These are phyloP conservation scores for Hypomyces perniciosus DNA, from an alignment of 2,329 filamentous ascomycete species.

Conservation along the genomic window DNA sequence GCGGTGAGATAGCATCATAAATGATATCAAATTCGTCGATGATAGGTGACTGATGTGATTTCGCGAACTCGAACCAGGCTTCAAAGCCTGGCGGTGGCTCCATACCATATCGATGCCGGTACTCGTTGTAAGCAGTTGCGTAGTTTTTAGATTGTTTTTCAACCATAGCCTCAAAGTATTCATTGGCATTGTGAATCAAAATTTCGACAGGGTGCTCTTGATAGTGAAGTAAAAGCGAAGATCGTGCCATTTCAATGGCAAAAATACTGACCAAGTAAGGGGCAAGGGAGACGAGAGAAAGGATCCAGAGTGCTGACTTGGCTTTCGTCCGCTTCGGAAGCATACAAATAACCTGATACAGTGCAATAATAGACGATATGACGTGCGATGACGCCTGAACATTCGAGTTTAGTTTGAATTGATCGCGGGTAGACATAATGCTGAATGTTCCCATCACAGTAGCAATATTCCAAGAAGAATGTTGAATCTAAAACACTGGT, in stretches of 20 bases:
- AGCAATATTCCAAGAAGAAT: constrained; percentile 27
- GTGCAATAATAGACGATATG: constrained; percentile 22
- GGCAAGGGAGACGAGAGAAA: constrained; percentile 25
- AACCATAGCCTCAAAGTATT: constrained; percentile 26
- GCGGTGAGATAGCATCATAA: constrained; percentile 33
- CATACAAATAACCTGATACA: constrained; percentile 26
- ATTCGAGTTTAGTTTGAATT: constrained; percentile 23
- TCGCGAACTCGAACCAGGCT: constrained; percentile 71
- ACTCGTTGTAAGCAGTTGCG: constrained; percentile 35
- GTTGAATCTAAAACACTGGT: constrained; percentile 19
- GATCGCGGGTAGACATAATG: constrained; percentile 24
- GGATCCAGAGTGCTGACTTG: constrained; percentile 23
- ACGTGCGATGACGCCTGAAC: constrained; percentile 22
- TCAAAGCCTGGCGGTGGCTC: constrained; percentile 74
- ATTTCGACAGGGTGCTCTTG: constrained; percentile 31
- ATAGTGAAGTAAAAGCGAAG: constrained; percentile 3
- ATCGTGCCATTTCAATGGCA: constrained; percentile 18
- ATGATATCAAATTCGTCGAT: constrained; percentile 64
- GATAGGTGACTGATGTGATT: constrained; percentile 52
- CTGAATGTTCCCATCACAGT: constrained; percentile 27
- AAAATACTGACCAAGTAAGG: constrained; percentile 26
- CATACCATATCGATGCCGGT: constrained; percentile 43
- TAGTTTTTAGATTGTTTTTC: constrained; percentile 33
- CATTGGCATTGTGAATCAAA: constrained; percentile 23
- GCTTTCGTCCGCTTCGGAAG: constrained; percentile 27